These are phyloP conservation scores for Mycena filopes DNA, from an alignment of 768 basidiomycete genomes.

Conservation along the genomic window DNA sequence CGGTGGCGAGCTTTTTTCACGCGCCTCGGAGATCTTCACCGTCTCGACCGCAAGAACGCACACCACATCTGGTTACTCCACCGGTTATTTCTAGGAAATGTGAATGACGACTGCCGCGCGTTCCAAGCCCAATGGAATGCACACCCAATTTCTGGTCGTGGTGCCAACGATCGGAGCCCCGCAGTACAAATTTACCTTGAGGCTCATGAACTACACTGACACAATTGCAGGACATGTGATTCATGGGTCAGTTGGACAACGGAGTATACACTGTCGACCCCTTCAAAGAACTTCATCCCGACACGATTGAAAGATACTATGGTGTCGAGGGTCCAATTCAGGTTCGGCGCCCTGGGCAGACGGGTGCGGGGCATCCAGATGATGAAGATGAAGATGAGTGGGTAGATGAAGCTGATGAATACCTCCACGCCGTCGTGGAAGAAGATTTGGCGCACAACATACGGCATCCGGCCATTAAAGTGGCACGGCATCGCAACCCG, in stretches of 20 bases:
- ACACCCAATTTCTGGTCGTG: too few species aligned
- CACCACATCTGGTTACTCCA: slow-evolving; percentile 58
- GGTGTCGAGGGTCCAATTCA: not conserved
- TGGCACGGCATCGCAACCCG: slow-evolving; percentile 1
- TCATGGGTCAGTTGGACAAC: not conserved
- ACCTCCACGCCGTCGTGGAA: too few species aligned
- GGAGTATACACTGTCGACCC: too few species aligned
- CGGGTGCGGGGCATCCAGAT: slow-evolving; percentile 4
- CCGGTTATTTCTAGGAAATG: slow-evolving; percentile 47
- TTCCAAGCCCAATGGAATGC: too few species aligned
- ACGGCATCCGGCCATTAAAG: slow-evolving; percentile 10
- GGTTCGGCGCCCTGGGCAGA: slow-evolving; percentile 1
- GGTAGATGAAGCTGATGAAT: too few species aligned
- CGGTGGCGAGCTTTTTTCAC: too few species aligned
- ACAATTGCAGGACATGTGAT: not conserved
- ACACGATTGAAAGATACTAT: slow-evolving; percentile 8
- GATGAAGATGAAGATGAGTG: too few species aligned
- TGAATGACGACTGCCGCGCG: too few species aligned
- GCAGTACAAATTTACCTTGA: slow-evolving; percentile 19
- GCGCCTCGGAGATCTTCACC: slow-evolving; percentile 48
- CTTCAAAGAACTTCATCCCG: too few species aligned
- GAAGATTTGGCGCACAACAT: slow-evolving; percentile 10
- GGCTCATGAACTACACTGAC: not conserved
- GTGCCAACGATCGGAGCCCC: slow-evolving; percentile 38
- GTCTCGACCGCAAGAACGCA: slow-evolving; percentile 42